Evolutionary conservation across 176 grass and related monocot genomes (phyloP), one percentile per base, ranked within the genome.

Genomic region (Calamus simplicifolius): DNA sequence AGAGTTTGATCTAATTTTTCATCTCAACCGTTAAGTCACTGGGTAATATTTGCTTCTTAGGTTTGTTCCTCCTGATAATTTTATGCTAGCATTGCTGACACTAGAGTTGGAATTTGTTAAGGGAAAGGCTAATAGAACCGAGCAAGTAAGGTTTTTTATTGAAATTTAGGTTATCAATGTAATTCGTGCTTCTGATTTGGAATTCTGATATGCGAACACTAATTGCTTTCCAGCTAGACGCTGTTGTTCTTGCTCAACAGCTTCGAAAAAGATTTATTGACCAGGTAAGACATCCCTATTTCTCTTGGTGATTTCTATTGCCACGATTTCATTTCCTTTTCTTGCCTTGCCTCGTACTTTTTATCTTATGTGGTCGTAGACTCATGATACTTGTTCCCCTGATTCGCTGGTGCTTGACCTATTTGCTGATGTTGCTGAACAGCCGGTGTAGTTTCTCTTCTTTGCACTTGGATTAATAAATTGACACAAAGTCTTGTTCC

Each of bases 201-300:
- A 67, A 35, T 31, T 61, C 16, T 63, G n/a, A 56, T 55, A 6
- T 55, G 12, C 15, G n/a, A 52, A 30, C 17, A 25, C 31, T 35
- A 12, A 38, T 63, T 54, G 12, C 30, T 72, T 62, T 69, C 52
- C 69, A 98, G 94, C 70, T 98, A 61, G 94, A 98, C 85, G 94
- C 94, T 55, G 81, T 85, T 68, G 64, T 98, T 66, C 87, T 98
- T 73, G 59, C 81, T 19, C 84, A 92, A 79, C 94, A 92, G 69
- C 74, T 98, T 6, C 79, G 79, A 18, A 98, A 85, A 64, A 92
- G 79, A 75, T 92, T 92, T 58, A 25, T 75, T 35, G 81, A 92
- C 61, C 94, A 98, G 85, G 94, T 98, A 85, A 78, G 49, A 10
- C 18, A 19, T 19, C n/a, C 6, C 25, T 2, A 19, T 26, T 29